phyloP scores from a whole-genome alignment of 768 basidiomycete species.

The Termitomyces sp. region DNA sequence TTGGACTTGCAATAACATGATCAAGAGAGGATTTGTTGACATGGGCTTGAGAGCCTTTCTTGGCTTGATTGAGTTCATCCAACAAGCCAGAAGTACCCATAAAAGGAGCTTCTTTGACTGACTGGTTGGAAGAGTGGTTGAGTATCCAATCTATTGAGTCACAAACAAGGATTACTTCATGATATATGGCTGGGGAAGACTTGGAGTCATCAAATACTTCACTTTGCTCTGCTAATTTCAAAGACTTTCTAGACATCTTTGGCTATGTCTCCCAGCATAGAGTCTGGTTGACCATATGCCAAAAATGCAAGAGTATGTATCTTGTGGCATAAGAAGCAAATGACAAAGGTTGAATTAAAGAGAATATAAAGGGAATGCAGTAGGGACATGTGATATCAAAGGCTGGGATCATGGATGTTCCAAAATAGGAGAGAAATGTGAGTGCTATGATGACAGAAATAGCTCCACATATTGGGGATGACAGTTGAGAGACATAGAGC shows the following conservation, averaged over 20 bases:
- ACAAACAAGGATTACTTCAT: background rate
- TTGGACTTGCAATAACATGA: background rate
- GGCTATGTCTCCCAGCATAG: background rate
- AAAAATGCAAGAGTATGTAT: background rate
- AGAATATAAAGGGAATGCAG: slow-evolving; percentile 1
- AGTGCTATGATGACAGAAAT: background rate
- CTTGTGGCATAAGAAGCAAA: background rate
- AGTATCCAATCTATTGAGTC: background rate
- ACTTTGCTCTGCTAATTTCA: background rate
- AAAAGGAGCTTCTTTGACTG: too few species aligned
- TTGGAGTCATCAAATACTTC: background rate
- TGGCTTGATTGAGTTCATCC: too few species aligned
- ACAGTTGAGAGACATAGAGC: slow-evolving; percentile 6
- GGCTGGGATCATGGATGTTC: slow-evolving; percentile 1
- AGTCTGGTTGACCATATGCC: too few species aligned
- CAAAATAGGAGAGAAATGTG: slow-evolving; percentile 4
- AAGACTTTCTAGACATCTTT: background rate
- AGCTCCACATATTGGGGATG: background rate
- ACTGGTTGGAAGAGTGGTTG: background rate
- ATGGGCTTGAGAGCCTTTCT: too few species aligned
- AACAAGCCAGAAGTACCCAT: too few species aligned
- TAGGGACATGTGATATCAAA: background rate
- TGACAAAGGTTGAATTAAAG: background rate
- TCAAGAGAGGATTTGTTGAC: too few species aligned
- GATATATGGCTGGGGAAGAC: background rate